Percentiles rank a stretch among this genome's conserved stretches.
phyloP scores from a whole-genome alignment of 2,329 filamentous ascomycete genomes.

The Cercospora sp. region DNA sequence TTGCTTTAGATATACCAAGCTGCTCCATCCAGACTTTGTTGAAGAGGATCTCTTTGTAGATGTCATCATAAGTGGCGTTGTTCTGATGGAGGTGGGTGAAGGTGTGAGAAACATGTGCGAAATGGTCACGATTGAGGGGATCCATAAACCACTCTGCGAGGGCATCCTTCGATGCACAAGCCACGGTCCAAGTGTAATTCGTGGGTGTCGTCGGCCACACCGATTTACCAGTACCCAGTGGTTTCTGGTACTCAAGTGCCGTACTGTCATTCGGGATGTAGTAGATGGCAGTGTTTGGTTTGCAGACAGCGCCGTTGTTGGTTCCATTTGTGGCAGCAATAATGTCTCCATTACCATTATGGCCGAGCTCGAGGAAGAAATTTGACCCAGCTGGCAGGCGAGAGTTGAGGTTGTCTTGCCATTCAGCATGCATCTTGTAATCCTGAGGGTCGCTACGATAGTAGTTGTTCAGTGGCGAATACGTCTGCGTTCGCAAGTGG shows the following conservation, averaged over 20 bases:
- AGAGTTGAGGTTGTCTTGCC: slow-evolving; percentile 9
- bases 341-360: slow-evolving; percentile 17
- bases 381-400: slow-evolving; percentile 7
- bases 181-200: slow-evolving; percentile 10
- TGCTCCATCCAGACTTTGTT: slow-evolving; percentile 11
- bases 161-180: slow-evolving; percentile 6
- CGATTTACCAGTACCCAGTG: slow-evolving; percentile 5
- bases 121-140: slow-evolving; percentile 9
- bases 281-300: slow-evolving; percentile 14
- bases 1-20: neutral
- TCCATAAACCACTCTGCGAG: slow-evolving; percentile 11
- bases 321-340: slow-evolving; percentile 10
- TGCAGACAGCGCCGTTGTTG: slow-evolving; percentile 1
- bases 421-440: slow-evolving; percentile 13
- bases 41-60: slow-evolving; percentile 14
- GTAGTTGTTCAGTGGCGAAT: slow-evolving; percentile 5
- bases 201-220: slow-evolving; percentile 10
- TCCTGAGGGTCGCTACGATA: slow-evolving; percentile 14
- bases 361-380: slow-evolving; percentile 13
- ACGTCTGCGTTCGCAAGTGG: slow-evolving; percentile 11
- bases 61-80: slow-evolving; percentile 14
- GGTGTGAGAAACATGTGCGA: slow-evolving; percentile 13
- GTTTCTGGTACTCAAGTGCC: slow-evolving; percentile 12
- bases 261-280: slow-evolving; percentile 7
- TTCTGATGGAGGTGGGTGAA: slow-evolving; percentile 16